Conservation (phyloP, 805 yeast species). For the Lipomyces yamanashiensis region DNA sequence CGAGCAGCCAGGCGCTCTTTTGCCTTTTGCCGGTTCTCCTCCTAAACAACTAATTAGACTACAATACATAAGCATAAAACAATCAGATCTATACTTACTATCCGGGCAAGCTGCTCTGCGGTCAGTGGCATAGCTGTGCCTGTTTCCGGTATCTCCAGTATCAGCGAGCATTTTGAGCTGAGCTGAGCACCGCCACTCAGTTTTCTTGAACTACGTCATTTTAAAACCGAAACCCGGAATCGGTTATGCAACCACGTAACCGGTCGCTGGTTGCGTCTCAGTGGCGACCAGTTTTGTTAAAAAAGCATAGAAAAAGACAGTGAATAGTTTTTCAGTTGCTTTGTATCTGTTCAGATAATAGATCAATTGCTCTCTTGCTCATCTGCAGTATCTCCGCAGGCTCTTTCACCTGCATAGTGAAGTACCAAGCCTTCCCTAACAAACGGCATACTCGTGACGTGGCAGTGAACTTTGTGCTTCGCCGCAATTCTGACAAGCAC, state of each 20-base stretch:
- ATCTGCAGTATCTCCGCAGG: no score
- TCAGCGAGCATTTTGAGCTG: neutral
- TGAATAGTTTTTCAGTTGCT: no score
- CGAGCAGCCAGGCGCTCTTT: slow-evolving; percentile 36
- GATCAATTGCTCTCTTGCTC: no score
- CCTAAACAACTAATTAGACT: slow-evolving; percentile 18
- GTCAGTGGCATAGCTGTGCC: slow-evolving; percentile 16
- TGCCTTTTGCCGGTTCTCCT: slow-evolving; percentile 35
- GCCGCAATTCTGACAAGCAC: slow-evolving; percentile 2
- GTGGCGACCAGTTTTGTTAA: no score
- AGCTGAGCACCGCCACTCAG: slow-evolving; percentile 1
- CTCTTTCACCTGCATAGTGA: neutral
- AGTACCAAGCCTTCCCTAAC: slow-evolving; percentile 1
- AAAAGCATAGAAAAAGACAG: no score
- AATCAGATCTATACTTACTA: slow-evolving; percentile 19
- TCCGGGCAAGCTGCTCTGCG: slow-evolving; percentile 34
- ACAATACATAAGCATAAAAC: neutral
- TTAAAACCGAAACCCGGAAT: no score
- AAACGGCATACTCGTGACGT: slow-evolving; percentile 3
- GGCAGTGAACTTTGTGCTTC: neutral
- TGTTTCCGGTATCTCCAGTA: no score
- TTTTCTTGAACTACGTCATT: neutral
- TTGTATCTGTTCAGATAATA: no score
- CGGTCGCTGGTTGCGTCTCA: no score
- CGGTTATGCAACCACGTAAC: no score